These are phyloP conservation scores for Leishmania arabica DNA, from an alignment of 208 protist species.

Conservation along the genomic window DNA sequence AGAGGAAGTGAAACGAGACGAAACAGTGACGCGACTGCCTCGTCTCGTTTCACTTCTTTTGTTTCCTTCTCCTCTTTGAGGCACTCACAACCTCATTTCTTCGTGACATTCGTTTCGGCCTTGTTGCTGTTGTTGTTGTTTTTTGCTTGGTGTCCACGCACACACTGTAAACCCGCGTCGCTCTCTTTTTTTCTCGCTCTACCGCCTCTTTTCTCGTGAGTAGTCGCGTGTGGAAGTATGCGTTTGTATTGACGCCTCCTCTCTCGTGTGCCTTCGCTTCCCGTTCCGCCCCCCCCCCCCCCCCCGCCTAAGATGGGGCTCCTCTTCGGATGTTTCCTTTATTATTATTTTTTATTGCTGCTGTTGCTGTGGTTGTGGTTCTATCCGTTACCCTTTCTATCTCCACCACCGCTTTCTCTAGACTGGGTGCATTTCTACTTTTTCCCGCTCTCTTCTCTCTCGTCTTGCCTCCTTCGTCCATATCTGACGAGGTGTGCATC, in stretches of 20 bases:
- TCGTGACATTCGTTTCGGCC: background rate
- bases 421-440: background rate
- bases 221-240: background rate
- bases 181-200: background rate
- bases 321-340: background rate
- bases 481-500: background rate
- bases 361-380: too few species aligned
- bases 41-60: background rate
- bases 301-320: background rate
- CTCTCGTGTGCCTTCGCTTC: background rate
- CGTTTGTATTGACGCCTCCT: background rate
- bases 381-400: background rate
- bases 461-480: background rate
- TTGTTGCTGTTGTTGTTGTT: background rate
- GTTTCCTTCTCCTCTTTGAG: background rate
- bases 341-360: background rate
- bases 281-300: too few species aligned
- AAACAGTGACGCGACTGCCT: background rate
- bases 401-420: background rate
- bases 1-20: too few species aligned
- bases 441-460: background rate
- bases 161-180: background rate
- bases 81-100: background rate
- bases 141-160: background rate
- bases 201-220: background rate